These are phyloP conservation scores for Daldinia decipiens DNA, from an alignment of 495 filamentous ascomycete species.

Conservation along the genomic window DNA sequence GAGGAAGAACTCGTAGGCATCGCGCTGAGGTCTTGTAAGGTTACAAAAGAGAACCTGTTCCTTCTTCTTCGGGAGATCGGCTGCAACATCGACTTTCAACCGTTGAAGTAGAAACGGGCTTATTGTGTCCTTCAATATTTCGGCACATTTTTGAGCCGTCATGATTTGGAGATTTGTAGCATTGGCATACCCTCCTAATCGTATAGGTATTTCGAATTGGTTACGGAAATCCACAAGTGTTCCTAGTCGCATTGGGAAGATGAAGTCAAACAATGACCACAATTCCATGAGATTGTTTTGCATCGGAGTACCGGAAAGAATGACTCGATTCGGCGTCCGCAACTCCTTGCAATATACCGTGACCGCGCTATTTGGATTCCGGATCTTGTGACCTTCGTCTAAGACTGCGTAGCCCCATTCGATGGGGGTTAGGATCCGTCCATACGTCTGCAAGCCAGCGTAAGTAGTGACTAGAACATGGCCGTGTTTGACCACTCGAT, in stretches of 20 bases:
- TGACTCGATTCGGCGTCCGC: constrained; percentile 85
- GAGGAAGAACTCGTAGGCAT: constrained; percentile 83
- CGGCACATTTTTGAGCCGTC: constrained; percentile 89
- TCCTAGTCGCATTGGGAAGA: constrained; percentile 93
- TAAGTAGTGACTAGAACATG: constrained; percentile 97
- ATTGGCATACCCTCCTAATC: constrained; percentile 90
- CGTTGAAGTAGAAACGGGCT: constrained; percentile 93
- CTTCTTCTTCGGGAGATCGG: constrained; percentile 92
- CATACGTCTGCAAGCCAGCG: constrained; percentile 88
- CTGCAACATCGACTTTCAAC: constrained; percentile 91
- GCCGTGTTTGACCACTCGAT: constrained; percentile 83
- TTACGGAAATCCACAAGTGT: constrained; percentile 88
- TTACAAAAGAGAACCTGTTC: constrained; percentile 97
- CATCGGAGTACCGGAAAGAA: constrained; percentile 95
- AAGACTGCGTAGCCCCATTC: constrained; percentile 95
- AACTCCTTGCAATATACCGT: constrained; percentile 94
- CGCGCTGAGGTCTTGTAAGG: constrained; percentile 77
- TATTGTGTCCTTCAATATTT: constrained; percentile 89
- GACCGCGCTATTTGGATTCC: constrained; percentile 91
- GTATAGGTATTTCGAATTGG: constrained; percentile 92
- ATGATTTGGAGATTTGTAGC: constrained; percentile 91
- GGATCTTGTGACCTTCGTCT: constrained; percentile 97
- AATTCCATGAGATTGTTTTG: constrained; percentile 97
- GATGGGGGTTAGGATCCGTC: constrained; percentile 76
- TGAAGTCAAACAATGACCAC: constrained; percentile 97